Conservation (phyloP, 495 filamentous ascomycete genomes). For the Chaetomium tenue region DNA sequence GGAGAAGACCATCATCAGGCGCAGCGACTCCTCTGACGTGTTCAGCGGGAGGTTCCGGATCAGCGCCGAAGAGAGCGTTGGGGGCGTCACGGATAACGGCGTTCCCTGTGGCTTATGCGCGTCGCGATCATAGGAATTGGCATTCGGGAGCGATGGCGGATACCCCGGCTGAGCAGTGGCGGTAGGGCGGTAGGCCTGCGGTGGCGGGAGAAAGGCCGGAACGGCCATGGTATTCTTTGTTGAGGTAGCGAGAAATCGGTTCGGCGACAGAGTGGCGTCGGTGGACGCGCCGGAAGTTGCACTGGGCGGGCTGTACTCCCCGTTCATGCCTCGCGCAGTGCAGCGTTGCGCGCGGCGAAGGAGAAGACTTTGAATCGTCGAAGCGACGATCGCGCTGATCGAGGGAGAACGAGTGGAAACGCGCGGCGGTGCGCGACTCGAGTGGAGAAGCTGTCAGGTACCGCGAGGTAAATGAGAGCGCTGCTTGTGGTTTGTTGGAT, state of each 20-base stretch:
- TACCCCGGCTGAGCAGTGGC: constrained; percentile 40
- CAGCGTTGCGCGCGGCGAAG: constrained; percentile 32
- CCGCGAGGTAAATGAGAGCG: constrained; percentile 10
- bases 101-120: constrained; percentile 52
- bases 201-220: constrained; percentile 36
- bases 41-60: constrained; percentile 76
- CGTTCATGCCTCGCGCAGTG: constrained; percentile 48
- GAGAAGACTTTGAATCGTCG: constrained; percentile 15
- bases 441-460: constrained; percentile 29
- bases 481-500: constrained; percentile 6
- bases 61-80: constrained; percentile 43
- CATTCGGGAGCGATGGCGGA: constrained; percentile 38
- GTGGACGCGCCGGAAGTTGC: constrained; percentile 37
- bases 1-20: constrained; percentile 80
- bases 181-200: constrained; percentile 38
- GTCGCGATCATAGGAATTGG: constrained; percentile 44
- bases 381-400: constrained; percentile 48
- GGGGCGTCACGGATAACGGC: constrained; percentile 49
- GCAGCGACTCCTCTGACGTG: constrained; percentile 68
- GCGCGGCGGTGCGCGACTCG: constrained; percentile 22
- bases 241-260: constrained; percentile 37
- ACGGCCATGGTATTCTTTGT: constrained; percentile 45
- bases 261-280: constrained; percentile 39
- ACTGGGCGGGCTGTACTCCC: constrained; percentile 39
- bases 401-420: constrained; percentile 30